Conservation (phyloP, 2,329 filamentous ascomycete species). For the Cladosporium cucumerinum region DNA sequence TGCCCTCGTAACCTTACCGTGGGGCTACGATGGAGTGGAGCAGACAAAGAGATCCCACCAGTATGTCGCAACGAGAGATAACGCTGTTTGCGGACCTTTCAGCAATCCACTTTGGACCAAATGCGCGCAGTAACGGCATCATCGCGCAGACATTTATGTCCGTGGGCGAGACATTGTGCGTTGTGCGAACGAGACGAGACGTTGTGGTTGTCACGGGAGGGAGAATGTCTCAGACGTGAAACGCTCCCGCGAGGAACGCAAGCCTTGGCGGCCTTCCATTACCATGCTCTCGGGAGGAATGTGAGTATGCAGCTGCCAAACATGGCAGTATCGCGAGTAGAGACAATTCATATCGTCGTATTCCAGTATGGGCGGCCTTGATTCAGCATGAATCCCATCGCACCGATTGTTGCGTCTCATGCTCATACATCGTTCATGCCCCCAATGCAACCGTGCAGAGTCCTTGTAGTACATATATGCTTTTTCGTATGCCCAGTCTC, state of each 20-base stretch:
- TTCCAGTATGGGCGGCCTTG: not conserved
- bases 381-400: not conserved
- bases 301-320: not conserved
- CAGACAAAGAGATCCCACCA: constrained; percentile 2
- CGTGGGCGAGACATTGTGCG: not conserved
- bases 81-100: constrained; percentile 5
- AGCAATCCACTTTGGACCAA: not conserved
- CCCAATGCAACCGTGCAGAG: not conserved
- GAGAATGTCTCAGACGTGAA: not conserved
- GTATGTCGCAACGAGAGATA: not conserved
- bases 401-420: not conserved
- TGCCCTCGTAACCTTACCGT: constrained; percentile 12
- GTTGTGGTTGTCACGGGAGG: constrained; percentile 1
- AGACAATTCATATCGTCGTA: not conserved
- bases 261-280: not conserved
- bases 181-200: not conserved
- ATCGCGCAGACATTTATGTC: not conserved
- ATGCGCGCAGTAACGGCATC: constrained; percentile 1
- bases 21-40: not conserved
- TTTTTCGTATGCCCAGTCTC: no score
- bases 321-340: not conserved
- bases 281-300: not conserved
- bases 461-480: not conserved
- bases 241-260: not conserved
- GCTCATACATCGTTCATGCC: not conserved